These are phyloP conservation scores for Yamadazyma songkhlaensis DNA, from an alignment of 1,139 yeast species.

Conservation along the genomic window DNA sequence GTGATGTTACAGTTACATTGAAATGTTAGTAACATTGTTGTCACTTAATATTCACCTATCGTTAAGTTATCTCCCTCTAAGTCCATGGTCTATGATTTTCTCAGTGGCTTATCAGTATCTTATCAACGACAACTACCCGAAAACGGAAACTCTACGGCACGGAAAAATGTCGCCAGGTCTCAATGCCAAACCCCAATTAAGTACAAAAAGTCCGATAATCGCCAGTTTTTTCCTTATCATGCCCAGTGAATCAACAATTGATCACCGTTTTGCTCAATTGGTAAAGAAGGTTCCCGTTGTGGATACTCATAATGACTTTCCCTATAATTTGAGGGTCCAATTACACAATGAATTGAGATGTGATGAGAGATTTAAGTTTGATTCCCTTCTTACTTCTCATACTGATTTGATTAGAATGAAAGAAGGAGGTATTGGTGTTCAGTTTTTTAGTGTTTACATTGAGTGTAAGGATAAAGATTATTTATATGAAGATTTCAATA, in stretches of 20 bases:
- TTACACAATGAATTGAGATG: conserved; percentile 41
- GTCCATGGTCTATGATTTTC: too few relatives aligned
- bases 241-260: conserved; percentile 1
- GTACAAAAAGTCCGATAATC: too few relatives aligned
- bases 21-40: too few relatives aligned
- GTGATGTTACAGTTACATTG: too few relatives aligned
- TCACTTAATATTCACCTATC: too few relatives aligned
- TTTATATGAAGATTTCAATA: conserved; percentile 39
- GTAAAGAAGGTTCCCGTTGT: conserved; percentile 27
- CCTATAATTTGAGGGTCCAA: conserved; percentile 39
- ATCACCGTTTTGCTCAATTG: conserved; percentile 4
- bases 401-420: conserved; percentile 38
- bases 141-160: too few relatives aligned
- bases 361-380: conserved; percentile 3
- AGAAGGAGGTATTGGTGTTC: conserved; percentile 42
- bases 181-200: too few relatives aligned
- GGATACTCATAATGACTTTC: conserved; percentile 51
- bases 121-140: too few relatives aligned
- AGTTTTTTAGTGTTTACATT: conserved; percentile 45
- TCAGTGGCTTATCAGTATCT: too few relatives aligned
- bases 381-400: conserved; percentile 22
- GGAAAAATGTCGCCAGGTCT: too few relatives aligned
- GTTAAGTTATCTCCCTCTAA: too few relatives aligned
- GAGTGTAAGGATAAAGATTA: conserved; percentile 40
- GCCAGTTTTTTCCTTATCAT: background rate